Evolutionary conservation across 208 protist genomes (phyloP).

Genomic region (Crithidia sp.): DNA sequence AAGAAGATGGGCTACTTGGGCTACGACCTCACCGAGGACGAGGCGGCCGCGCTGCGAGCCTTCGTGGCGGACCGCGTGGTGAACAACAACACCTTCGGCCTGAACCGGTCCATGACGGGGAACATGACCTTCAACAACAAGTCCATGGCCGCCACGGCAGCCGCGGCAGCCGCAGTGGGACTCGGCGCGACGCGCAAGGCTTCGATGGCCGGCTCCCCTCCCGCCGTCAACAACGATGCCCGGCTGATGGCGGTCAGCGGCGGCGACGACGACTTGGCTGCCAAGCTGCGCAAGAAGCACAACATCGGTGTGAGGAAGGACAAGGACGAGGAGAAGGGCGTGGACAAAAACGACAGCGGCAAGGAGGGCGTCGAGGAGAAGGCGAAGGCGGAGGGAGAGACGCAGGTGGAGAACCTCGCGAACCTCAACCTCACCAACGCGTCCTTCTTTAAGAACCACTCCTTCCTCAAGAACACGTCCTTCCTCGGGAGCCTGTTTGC

Average conservation of each 20-base stretch:
- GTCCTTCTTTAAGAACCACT: slow-evolving; percentile 62
- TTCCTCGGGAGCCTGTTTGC: slow-evolving; percentile 50
- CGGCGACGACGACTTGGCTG: slow-evolving; percentile 56
- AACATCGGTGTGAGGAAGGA: slow-evolving; percentile 41
- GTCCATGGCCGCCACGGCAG: neutral
- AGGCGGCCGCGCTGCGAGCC: slow-evolving; percentile 66
- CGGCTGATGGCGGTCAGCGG: slow-evolving; percentile 53
- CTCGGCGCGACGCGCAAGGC: neutral
- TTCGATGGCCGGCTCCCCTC: slow-evolving; percentile 19
- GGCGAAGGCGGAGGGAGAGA: slow-evolving; percentile 19
- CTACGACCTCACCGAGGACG: slow-evolving; percentile 82
- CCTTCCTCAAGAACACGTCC: slow-evolving; percentile 55
- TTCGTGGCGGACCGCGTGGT: slow-evolving; percentile 40
- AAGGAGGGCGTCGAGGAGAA: slow-evolving; percentile 4
- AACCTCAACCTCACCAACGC: slow-evolving; percentile 40
- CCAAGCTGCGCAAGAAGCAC: slow-evolving; percentile 73
- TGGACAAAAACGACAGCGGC: slow-evolving; percentile 5
- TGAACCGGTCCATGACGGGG: slow-evolving; percentile 18
- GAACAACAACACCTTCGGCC: slow-evolving; percentile 27
- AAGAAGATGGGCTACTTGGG: slow-evolving; percentile 81
- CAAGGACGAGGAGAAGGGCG: slow-evolving; percentile 20
- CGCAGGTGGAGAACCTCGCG: slow-evolving; percentile 16
- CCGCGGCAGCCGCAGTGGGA: slow-evolving; percentile 19
- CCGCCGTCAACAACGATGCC: slow-evolving; percentile 42
- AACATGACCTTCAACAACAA: slow-evolving; percentile 21